A percentile compares a stretch with the other conserved stretches of the same genome.
These are phyloP conservation scores for Farysia itapuensis DNA, from an alignment of 1,284 basidiomycete species.

Conservation along the genomic window DNA sequence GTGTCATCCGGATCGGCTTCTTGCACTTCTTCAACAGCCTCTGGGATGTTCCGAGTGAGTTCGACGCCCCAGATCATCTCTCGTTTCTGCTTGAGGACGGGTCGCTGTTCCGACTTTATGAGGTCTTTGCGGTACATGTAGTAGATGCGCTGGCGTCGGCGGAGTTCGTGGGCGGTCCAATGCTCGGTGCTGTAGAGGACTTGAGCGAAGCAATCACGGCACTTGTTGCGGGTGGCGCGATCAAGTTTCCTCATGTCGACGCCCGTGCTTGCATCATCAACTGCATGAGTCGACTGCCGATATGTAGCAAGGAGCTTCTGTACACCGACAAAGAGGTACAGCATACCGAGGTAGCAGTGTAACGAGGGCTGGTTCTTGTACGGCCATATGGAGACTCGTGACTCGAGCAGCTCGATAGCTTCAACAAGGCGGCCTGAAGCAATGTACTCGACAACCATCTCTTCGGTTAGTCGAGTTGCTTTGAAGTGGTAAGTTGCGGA, in stretches of 20 bases:
- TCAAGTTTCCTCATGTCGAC: neutral
- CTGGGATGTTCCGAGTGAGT: neutral
- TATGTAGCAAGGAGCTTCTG: constrained; percentile 2
- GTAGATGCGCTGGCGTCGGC: constrained; percentile 12
- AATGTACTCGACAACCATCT: constrained; percentile 13
- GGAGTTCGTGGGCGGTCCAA: constrained; percentile 3
- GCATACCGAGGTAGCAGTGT: constrained; percentile 12
- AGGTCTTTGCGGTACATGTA: constrained; percentile 4
- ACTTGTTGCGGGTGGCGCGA: constrained; percentile 1
- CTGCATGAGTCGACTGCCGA: too few species aligned
- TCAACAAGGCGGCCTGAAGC: constrained; percentile 2
- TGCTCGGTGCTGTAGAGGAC: constrained; percentile 2
- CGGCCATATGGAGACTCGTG: constrained; percentile 13
- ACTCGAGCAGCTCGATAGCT: constrained; percentile 20
- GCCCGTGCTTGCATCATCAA: too few species aligned
- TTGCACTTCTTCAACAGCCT: neutral
- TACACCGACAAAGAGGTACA: constrained; percentile 20
- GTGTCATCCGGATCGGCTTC: neutral
- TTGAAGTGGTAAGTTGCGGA: constrained; percentile 8
- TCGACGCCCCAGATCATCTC: constrained; percentile 9
- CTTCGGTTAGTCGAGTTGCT: constrained; percentile 2
- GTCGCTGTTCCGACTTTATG: neutral
- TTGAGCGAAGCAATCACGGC: constrained; percentile 11
- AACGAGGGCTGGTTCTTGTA: constrained; percentile 14
- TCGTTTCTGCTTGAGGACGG: constrained; percentile 1